phyloP scores from a whole-genome alignment of 768 basidiomycete species.

The Hortiboletus flavorubellus region DNA sequence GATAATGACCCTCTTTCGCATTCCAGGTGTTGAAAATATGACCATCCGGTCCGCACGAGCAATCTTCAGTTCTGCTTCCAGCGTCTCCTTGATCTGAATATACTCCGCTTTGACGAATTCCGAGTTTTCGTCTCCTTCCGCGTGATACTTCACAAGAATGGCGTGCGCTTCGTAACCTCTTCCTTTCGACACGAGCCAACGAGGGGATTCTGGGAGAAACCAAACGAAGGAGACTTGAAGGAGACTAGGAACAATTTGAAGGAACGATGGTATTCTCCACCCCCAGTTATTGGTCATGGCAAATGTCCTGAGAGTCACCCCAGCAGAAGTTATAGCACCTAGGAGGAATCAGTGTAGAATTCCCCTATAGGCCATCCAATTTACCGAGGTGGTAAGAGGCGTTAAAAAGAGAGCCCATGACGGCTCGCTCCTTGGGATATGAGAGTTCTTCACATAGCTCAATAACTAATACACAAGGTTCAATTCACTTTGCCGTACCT shows the following conservation, averaged over 20 bases:
- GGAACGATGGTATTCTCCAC: slow-evolving; percentile 30
- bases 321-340: slow-evolving; percentile 37
- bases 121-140: slow-evolving; percentile 49
- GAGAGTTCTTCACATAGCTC: slow-evolving; percentile 1
- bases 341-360: not conserved
- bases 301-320: slow-evolving; percentile 61
- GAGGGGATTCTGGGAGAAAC: slow-evolving; percentile 62
- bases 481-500: too few species aligned
- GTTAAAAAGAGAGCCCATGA: not conserved
- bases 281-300: slow-evolving; percentile 36
- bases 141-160: slow-evolving; percentile 55
- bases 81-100: slow-evolving; percentile 51
- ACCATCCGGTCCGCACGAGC: not conserved
- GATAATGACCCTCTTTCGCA: slow-evolving; percentile 14
- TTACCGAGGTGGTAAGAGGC: not conserved
- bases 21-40: slow-evolving; percentile 9
- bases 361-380: not conserved
- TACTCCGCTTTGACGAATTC: slow-evolving; percentile 59
- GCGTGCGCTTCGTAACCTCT: slow-evolving; percentile 46
- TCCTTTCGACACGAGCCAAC: slow-evolving; percentile 60
- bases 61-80: slow-evolving; percentile 31
- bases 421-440: slow-evolving; percentile 12
- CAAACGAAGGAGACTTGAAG: slow-evolving; percentile 51
- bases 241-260: slow-evolving; percentile 52
- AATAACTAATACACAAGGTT: not conserved